Evolutionary conservation across 2,329 filamentous ascomycete species (phyloP), one percentile per base, ranked within the genome.

Genomic region (Tolypocladium nubicola): DNA sequence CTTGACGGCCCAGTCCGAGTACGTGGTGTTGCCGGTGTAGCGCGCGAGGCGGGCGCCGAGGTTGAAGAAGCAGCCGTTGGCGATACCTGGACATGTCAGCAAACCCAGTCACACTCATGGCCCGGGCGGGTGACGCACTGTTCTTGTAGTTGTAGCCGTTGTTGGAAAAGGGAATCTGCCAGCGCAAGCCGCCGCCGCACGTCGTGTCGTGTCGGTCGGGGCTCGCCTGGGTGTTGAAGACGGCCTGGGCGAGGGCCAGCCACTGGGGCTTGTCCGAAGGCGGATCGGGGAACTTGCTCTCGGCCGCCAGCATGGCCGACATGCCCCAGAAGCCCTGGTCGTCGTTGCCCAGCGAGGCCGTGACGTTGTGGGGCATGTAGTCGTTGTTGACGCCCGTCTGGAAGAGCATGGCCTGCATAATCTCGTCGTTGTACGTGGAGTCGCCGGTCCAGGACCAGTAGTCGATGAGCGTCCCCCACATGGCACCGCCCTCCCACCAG

Each of bases 101-200:
- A 37, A 35, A 35, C 10, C 10, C 6, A 5, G 6, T 10, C 10
- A 21, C 19, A 1, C 10, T 3, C 19, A 21, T 14, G 13, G 21
- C 30, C 37, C 47, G 2, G 30, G 5, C 10, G 1, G 14, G 6
- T 33, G 16, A 57, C 65, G 64, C 58, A 75, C 73, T 76, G 70
- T 86, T 86, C 69, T 86, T 94, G 76, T 92, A 91, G 66, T 86
- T 79, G 70, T 89, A 93, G 39, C 89, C 89, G 52, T 77, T 79
- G 68, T 92, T 90, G 63, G 86, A 84, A 7, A 80, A 76, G 62
- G 85, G 89, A 60, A 93, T 88, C 74, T 93, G 89, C 87, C 87
- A 90, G 63, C 87, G 79, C 61, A 92, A 70, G 23, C 88, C 89
- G 50, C 79, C 80, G 59, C 82, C 83, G 21, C 76, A 77, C 0